These are phyloP conservation scores for Pleurotus djamor DNA, from an alignment of 768 basidiomycete genomes.

Conservation along the genomic window DNA sequence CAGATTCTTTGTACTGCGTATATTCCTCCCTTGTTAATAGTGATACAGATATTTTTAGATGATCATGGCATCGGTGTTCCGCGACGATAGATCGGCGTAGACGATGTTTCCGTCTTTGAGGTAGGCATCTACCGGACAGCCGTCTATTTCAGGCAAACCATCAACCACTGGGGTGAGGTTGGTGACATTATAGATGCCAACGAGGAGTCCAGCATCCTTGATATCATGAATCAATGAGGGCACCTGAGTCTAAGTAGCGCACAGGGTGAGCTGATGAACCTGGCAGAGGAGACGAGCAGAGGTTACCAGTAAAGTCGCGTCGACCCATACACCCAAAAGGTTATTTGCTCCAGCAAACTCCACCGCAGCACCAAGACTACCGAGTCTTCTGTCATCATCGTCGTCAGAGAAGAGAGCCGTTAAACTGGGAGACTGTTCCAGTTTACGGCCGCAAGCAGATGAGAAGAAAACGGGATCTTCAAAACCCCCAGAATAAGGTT, in stretches of 20 bases:
- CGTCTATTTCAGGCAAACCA: conserved; percentile 36
- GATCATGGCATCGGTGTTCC: conserved; percentile 29
- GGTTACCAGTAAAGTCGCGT: conserved; percentile 82
- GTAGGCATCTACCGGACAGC: conserved; percentile 63
- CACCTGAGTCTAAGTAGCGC: conserved; percentile 63
- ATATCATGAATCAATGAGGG: conserved; percentile 89
- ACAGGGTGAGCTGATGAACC: background rate
- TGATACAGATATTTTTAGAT: conserved; percentile 17
- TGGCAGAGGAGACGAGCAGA: background rate
- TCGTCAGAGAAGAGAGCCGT: conserved; percentile 35
- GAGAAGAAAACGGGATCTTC: conserved; percentile 95
- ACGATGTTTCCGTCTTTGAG: conserved; percentile 62
- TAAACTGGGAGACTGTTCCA: conserved; percentile 31
- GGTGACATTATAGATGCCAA: conserved; percentile 76
- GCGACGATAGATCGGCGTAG: conserved; percentile 62
- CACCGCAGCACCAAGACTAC: conserved; percentile 86
- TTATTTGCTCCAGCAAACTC: conserved; percentile 94
- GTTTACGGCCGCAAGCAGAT: conserved; percentile 76
- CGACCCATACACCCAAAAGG: conserved; percentile 86
- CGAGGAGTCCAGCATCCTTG: conserved; percentile 83
- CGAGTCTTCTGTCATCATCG: conserved; percentile 47
- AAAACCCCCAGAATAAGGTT: background rate
- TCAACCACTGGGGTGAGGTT: conserved; percentile 36
- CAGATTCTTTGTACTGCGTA: background rate
- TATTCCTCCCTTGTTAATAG: background rate